Conservation (phyloP, 495 filamentous ascomycete genomes). For the Ramalina intermedia region DNA sequence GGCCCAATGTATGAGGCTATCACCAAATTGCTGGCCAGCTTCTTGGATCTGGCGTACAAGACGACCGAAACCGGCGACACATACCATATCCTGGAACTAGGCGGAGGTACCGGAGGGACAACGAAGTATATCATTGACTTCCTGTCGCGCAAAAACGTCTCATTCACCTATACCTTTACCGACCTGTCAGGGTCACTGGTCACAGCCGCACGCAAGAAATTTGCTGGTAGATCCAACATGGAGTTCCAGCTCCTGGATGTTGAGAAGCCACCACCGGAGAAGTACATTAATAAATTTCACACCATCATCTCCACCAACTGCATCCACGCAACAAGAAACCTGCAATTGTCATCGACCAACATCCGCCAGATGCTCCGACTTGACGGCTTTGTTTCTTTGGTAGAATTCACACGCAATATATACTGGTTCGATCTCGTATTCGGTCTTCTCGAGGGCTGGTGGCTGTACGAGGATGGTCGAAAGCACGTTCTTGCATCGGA, state of each 20-base stretch:
- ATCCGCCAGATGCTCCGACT: slow-evolving; percentile 20
- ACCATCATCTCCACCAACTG: slow-evolving; percentile 28
- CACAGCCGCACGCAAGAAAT: slow-evolving; percentile 22
- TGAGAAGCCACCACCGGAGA: slow-evolving; percentile 16
- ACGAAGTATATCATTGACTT: slow-evolving; percentile 20
- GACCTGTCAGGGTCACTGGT: slow-evolving; percentile 32
- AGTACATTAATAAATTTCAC: slow-evolving; percentile 16
- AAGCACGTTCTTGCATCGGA: slow-evolving; percentile 13
- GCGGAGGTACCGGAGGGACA: slow-evolving; percentile 28
- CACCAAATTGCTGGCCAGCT: slow-evolving; percentile 9
- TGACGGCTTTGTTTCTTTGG: slow-evolving; percentile 23
- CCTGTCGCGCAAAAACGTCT: slow-evolving; percentile 10
- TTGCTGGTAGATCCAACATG: slow-evolving; percentile 29
- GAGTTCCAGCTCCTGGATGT: slow-evolving; percentile 21
- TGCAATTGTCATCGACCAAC: slow-evolving; percentile 16
- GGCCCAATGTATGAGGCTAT: slow-evolving; percentile 16
- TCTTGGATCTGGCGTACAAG: slow-evolving; percentile 7
- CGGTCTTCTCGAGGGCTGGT: slow-evolving; percentile 26
- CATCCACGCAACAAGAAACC: slow-evolving; percentile 28
- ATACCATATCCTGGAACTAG: slow-evolving; percentile 23
- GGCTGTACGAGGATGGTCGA: slow-evolving; percentile 21
- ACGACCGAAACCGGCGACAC: neutral
- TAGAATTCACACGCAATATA: slow-evolving; percentile 27
- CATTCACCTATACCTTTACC: slow-evolving; percentile 19
- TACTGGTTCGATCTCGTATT: slow-evolving; percentile 21